Conservation (phyloP, 1,139 yeast species). For the Suhomyces bokatorum region DNA sequence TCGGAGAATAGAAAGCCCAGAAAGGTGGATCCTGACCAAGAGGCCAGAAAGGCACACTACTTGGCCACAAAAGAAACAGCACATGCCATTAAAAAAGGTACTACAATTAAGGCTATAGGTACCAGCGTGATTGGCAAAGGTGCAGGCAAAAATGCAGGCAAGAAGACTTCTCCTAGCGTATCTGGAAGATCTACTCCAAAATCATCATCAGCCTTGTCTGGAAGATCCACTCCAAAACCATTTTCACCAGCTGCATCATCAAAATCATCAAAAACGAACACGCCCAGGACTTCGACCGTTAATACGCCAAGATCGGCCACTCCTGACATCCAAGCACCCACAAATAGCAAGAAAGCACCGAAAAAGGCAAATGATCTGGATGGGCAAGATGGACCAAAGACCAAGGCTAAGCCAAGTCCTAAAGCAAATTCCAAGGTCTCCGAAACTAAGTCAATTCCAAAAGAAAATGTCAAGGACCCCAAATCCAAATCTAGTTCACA, state of each 20-base stretch:
- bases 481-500: neutral
- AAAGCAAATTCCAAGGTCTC: neutral
- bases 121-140: constrained; percentile 11
- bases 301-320: constrained; percentile 9
- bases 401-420: neutral
- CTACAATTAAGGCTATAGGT: constrained; percentile 47
- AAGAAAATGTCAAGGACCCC: neutral
- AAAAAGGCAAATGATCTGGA: neutral
- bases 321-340: constrained; percentile 1
- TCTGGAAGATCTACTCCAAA: neutral
- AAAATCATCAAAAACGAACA: constrained; percentile 1
- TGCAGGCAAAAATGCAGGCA: neutral
- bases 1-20: constrained; percentile 18
- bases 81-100: constrained; percentile 38
- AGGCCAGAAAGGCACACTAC: constrained; percentile 43
- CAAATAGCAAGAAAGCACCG: neutral
- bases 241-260: neutral
- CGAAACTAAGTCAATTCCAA: neutral
- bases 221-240: neutral
- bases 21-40: constrained; percentile 34
- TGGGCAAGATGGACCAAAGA: neutral
- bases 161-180: constrained; percentile 1
- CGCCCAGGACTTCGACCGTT: constrained; percentile 2
- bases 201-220: neutral
- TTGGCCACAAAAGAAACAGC: constrained; percentile 34